phyloP scores from a whole-genome alignment of 148 eudicot genomes.

The Cornus florida region DNA sequence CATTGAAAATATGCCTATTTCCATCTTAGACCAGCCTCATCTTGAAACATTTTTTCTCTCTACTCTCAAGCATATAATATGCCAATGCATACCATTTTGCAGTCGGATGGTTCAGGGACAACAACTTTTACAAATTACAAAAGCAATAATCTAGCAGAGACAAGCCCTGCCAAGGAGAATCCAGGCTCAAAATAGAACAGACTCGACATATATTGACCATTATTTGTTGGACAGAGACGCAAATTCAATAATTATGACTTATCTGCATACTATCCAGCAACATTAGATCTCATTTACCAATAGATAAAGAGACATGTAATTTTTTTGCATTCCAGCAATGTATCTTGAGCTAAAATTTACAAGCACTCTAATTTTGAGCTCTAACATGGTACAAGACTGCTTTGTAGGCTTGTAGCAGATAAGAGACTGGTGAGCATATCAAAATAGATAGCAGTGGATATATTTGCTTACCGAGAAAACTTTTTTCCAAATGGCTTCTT shows the following conservation, averaged over 20 bases:
- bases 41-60: not conserved
- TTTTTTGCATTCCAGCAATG: not conserved
- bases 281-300: not conserved
- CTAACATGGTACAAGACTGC: not conserved
- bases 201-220: not conserved
- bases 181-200: not conserved
- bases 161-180: not conserved
- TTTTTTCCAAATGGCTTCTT: slow-evolving; percentile 98
- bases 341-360: not conserved
- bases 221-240: not conserved
- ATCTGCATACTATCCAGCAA: not conserved
- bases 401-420: not conserved
- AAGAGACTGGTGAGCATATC: not conserved
- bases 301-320: not conserved
- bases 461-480: slow-evolving; percentile 64
- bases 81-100: not conserved
- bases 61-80: slow-evolving; percentile 1
- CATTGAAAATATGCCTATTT: not conserved
- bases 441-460: not conserved
- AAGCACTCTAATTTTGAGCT: not conserved
- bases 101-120: not conserved
- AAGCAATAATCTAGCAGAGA: not conserved
- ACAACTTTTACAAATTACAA: not conserved
- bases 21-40: not conserved
- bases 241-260: not conserved